Evolutionary conservation across 441 rosid species (phyloP).

Genomic region (Mallotus repandus): DNA sequence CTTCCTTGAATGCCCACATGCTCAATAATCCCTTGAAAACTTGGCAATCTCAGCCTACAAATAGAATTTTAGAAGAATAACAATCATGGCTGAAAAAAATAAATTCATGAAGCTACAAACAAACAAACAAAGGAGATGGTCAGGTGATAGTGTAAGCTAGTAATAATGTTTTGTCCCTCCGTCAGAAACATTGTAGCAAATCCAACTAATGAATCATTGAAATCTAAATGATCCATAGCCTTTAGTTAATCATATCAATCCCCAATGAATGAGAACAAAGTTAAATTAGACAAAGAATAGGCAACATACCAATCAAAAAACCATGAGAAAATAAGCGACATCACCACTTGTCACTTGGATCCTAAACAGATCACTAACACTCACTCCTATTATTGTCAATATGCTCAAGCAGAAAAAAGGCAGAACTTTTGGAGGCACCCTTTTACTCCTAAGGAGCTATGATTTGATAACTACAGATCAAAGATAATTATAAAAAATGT

Average conservation of each 20-base stretch:
- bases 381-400: background rate
- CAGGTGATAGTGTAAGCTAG: too few species aligned
- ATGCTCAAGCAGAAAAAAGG: background rate
- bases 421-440: background rate
- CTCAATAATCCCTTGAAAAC: slow-evolving; percentile 40
- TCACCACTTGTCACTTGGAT: too few species aligned
- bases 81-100: background rate
- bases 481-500: background rate
- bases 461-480: background rate
- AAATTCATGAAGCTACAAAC: background rate
- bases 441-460: background rate
- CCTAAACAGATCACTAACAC: background rate
- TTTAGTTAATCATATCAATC: too few species aligned
- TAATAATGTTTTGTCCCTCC: too few species aligned
- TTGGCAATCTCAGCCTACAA: slow-evolving; percentile 47
- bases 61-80: slow-evolving; percentile 7
- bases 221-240: too few species aligned
- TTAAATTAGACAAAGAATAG: too few species aligned
- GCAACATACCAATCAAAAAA: too few species aligned
- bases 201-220: too few species aligned
- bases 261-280: too few species aligned
- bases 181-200: too few species aligned
- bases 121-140: background rate
- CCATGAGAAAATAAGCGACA: too few species aligned
- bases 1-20: background rate